Conservation (phyloP, 2,329 filamentous ascomycete species). For the Cladosporium velox region DNA sequence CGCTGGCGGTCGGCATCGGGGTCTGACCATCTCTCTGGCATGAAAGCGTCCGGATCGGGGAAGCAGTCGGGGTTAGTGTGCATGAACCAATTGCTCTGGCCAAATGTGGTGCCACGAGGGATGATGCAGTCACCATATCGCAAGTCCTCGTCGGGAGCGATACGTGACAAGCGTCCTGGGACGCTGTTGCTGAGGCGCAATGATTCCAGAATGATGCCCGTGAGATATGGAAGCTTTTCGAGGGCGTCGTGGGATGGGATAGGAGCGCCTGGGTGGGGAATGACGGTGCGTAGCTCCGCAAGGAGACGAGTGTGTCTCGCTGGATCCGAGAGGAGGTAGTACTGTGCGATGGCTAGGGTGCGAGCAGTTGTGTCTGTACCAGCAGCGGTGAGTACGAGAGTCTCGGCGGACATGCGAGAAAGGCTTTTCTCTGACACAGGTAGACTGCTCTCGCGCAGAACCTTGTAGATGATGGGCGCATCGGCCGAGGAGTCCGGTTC, state of each 20-base stretch:
- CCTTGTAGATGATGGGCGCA: background rate
- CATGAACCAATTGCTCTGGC: conserved; percentile 27
- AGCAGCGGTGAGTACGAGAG: conserved; percentile 48
- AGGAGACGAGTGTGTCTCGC: conserved; percentile 39
- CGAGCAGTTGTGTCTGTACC: conserved; percentile 49
- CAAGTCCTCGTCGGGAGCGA: conserved; percentile 30
- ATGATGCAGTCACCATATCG: conserved; percentile 24
- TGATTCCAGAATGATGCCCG: conserved; percentile 26
- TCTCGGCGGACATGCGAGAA: conserved; percentile 44
- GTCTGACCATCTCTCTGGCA: conserved; percentile 28
- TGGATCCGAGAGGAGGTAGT: conserved; percentile 43
- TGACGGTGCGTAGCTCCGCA: conserved; percentile 38
- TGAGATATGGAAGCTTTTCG: conserved; percentile 25
- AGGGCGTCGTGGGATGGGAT: conserved; percentile 17
- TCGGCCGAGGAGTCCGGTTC: background rate
- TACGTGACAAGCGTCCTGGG: conserved; percentile 25
- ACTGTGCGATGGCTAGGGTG: conserved; percentile 45
- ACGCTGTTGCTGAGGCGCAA: conserved; percentile 30
- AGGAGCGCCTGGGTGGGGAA: conserved; percentile 21
- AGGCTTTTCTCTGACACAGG: background rate
- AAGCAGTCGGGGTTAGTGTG: conserved; percentile 31
- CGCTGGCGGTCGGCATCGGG: conserved; percentile 7
- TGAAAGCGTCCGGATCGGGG: conserved; percentile 25
- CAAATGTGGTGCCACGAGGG: conserved; percentile 27
- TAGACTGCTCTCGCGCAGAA: background rate